Conservation (phyloP, 2,329 filamentous ascomycete species). For the Thelonectria discophora region DNA sequence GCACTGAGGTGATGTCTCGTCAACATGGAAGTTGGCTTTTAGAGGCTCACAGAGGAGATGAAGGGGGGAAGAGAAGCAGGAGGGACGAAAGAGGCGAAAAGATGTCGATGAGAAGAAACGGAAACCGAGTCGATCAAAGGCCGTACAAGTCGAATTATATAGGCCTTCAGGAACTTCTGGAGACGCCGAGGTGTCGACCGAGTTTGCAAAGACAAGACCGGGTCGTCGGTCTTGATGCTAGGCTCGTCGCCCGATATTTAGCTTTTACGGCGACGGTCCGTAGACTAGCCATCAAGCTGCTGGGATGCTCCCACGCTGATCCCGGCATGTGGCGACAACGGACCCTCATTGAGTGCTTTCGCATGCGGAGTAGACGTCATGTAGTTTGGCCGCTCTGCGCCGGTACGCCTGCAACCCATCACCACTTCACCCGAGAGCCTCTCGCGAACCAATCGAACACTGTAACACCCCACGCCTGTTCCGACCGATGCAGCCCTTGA, state of each 20-base stretch:
- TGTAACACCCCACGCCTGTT: slow-evolving; percentile 18
- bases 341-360: slow-evolving; percentile 38
- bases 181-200: slow-evolving; percentile 21
- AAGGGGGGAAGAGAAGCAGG: slow-evolving; percentile 19
- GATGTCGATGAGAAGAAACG: slow-evolving; percentile 29
- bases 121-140: slow-evolving; percentile 21
- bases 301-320: slow-evolving; percentile 37
- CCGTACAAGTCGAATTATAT: slow-evolving; percentile 33
- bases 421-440: background rate
- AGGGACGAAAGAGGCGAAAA: too few species aligned
- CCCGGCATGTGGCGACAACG: slow-evolving; percentile 35
- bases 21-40: slow-evolving; percentile 36
- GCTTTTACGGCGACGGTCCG: slow-evolving; percentile 41
- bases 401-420: slow-evolving; percentile 5
- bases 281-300: slow-evolving; percentile 31
- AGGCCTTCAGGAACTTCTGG: slow-evolving; percentile 15
- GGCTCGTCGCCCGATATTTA: slow-evolving; percentile 27
- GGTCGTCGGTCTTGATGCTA: slow-evolving; percentile 37
- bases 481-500: slow-evolving; percentile 16
- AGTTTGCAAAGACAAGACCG: slow-evolving; percentile 38
- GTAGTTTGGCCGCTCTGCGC: slow-evolving; percentile 30
- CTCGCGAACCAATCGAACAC: slow-evolving; percentile 12
- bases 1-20: slow-evolving; percentile 38
- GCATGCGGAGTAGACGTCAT: slow-evolving; percentile 42
- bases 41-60: background rate